Percentiles rank a stretch among this genome's conserved stretches.
Evolutionary conservation across 1,284 basidiomycete genomes (phyloP).

Genomic region (Ustilago shanxiensis): DNA sequence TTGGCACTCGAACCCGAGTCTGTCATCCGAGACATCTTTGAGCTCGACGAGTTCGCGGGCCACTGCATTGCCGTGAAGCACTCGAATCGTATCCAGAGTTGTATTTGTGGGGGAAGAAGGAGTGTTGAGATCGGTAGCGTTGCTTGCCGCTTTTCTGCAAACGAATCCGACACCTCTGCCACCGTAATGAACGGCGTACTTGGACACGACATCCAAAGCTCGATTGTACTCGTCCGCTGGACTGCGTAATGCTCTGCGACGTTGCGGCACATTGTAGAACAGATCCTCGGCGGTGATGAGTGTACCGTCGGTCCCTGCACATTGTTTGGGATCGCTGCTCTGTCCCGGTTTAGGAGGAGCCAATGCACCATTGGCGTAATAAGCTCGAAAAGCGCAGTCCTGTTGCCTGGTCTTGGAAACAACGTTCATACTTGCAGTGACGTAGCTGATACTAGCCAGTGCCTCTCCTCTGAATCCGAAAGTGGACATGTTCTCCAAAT

Average conservation of each 20-base stretch:
- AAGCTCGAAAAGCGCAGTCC: constrained; percentile 64
- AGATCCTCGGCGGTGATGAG: constrained; percentile 92
- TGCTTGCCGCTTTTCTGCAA: constrained; percentile 71
- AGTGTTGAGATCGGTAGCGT: constrained; percentile 80
- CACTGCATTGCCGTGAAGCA: constrained; percentile 84
- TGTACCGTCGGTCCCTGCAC: constrained; percentile 94
- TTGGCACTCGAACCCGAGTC: constrained; percentile 70
- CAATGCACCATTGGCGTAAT: constrained; percentile 57
- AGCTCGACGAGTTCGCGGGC: constrained; percentile 81
- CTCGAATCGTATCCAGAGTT: constrained; percentile 79
- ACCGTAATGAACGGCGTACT: constrained; percentile 78
- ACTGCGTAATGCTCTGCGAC: constrained; percentile 85
- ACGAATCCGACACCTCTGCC: constrained; percentile 79
- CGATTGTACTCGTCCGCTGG: constrained; percentile 91
- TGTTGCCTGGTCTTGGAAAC: constrained; percentile 77
- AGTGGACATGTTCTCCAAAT: constrained; percentile 85
- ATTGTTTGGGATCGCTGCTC: constrained; percentile 78
- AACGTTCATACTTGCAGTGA: constrained; percentile 84
- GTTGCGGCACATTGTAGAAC: constrained; percentile 93
- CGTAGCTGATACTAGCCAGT: constrained; percentile 94
- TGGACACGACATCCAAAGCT: constrained; percentile 91
- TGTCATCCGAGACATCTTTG: constrained; percentile 54
- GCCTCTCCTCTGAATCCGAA: constrained; percentile 99
- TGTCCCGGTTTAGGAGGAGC: constrained; percentile 57
- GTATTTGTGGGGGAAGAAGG: constrained; percentile 76